Base-by-base conservation (phyloP, 2,329 filamentous ascomycete species). In the Curvularia spicifera region DNA sequence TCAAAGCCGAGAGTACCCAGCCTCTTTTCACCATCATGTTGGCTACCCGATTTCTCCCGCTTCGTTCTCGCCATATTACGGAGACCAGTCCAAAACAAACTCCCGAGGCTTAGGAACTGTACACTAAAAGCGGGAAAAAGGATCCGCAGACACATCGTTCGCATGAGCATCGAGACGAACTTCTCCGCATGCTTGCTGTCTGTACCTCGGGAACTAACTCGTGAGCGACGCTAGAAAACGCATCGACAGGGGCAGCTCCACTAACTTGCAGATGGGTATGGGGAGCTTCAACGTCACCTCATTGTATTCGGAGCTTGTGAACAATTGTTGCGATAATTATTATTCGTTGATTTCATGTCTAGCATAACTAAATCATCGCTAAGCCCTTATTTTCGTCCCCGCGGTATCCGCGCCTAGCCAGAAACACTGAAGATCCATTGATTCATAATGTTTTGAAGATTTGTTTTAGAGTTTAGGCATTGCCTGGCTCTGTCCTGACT, bases 401-500 rank as follows among this genome's bases (percentile, higher is more conserved):
- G 53, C 51, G 50, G 49, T 49, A 50, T 48, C 46, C 51, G 54
- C 57, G 48, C 49, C 54, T 53, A 50, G 54, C 53, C 50, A 56
- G 51, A 55, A 33, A 42, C 40, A 49, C 57, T 28, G 29, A 51
- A 29, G 18, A 43, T 47, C 20, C 47, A 42, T 55, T 37, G 47
- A 50, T 56, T 42, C 40, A 47, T 53, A 20, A 40, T 57, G 42
- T 55, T 47, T 39, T 54, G 50, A 50, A 51, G 56, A 53, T 49
- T 31, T n/a, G 8, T 24, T 56, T 72, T 51, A 76, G 56, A 76
- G 68, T 69, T 71, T 75, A 57, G 73, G 69, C 63, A 59, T 68
- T 51, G 65, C 67, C 67, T 68, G 69, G 69, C 68, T 75, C 73
- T 61, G 71, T 75, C 71, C 73, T 75, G 68, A 75, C 71, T 76